Evolutionary conservation across 192 early-diverging fungal genomes (phyloP).

Genomic region (Backusella circina): DNA sequence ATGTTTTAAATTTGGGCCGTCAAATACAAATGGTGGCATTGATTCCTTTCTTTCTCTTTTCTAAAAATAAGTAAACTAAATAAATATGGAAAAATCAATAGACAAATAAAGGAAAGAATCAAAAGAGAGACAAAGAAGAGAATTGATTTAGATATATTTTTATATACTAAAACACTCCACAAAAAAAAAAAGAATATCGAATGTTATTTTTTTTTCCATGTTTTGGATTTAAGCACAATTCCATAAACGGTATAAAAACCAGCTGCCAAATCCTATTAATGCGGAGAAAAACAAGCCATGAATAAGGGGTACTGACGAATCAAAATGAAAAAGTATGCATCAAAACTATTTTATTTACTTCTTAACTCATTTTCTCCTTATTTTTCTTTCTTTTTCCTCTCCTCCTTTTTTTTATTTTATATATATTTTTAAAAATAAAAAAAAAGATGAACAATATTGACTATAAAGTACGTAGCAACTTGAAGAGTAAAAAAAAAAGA

Average conservation of each 20-base stretch:
- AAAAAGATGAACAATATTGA: background rate
- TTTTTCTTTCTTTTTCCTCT: background rate
- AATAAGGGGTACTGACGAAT: background rate
- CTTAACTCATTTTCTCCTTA: background rate
- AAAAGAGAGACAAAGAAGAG: background rate
- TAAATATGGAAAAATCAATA: background rate
- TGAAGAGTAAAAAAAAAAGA: background rate
- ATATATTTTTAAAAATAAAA: background rate
- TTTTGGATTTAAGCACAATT: no score
- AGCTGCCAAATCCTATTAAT: background rate
- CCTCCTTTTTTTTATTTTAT: background rate
- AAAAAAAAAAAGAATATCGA: background rate
- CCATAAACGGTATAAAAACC: no score
- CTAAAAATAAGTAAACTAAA: background rate
- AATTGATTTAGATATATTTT: background rate
- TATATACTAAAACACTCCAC: background rate
- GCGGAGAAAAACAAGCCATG: background rate
- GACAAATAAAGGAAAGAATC: background rate
- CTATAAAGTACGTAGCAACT: background rate
- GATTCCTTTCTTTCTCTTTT: background rate
- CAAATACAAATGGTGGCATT: conserved; percentile 25
- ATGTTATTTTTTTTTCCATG: background rate
- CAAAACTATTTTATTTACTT: background rate
- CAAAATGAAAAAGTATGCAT: background rate
- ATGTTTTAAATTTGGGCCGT: background rate